Evolutionary conservation across 495 filamentous ascomycete genomes (phyloP).

Genomic region (Xylaria grammica): DNA sequence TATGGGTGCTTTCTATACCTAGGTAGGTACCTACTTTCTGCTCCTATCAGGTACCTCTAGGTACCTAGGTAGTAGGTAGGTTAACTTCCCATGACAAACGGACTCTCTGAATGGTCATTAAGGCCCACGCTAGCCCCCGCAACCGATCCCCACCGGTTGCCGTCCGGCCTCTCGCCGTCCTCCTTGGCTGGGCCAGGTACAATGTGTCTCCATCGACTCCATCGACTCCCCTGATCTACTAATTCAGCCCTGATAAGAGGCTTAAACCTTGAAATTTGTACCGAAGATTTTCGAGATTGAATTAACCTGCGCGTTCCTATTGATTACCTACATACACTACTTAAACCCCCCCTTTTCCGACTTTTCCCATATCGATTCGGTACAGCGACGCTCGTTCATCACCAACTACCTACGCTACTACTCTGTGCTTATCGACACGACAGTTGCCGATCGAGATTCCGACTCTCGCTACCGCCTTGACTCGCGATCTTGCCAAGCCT

Average conservation of each 20-base stretch:
- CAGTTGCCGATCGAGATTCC: background rate
- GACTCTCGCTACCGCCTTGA: background rate
- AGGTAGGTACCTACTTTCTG: too few relatives aligned
- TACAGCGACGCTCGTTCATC: slow-evolving; percentile 17
- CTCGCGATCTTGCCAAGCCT: slow-evolving; percentile 13
- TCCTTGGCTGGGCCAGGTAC: background rate
- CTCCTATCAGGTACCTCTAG: too few relatives aligned
- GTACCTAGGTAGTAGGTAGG: too few relatives aligned
- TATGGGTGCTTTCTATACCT: too few relatives aligned
- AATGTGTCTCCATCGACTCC: background rate
- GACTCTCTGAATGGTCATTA: too few relatives aligned
- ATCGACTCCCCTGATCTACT: slow-evolving; percentile 12
- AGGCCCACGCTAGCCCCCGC: too few relatives aligned
- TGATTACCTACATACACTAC: slow-evolving; percentile 10
- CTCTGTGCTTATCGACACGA: background rate
- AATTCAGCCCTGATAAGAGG: slow-evolving; percentile 13
- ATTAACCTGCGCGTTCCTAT: slow-evolving; percentile 14
- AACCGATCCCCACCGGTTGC: too few relatives aligned
- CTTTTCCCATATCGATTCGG: background rate
- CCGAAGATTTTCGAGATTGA: slow-evolving; percentile 18
- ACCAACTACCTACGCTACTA: background rate
- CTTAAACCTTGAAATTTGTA: slow-evolving; percentile 14
- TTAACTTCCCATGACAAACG: too few relatives aligned
- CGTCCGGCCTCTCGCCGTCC: background rate
- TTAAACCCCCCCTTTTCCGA: background rate